Base-by-base conservation (phyloP, 495 filamentous ascomycete species). In the Jackrogersella multiformis region DNA sequence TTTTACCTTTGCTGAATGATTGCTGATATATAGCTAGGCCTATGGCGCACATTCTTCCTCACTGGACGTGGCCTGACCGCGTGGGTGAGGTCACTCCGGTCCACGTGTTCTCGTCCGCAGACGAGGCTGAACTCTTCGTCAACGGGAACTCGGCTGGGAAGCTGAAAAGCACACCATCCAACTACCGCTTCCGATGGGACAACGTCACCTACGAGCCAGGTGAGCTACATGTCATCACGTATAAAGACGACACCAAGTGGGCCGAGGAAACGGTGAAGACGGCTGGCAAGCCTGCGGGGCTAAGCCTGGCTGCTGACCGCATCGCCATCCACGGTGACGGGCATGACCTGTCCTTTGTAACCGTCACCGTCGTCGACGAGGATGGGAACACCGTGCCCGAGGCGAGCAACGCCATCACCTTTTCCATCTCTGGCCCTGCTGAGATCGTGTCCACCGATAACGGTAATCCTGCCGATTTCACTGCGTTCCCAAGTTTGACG, bases 61-160 rank as follows among this genome's bases (percentile, higher is more conserved):
- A 84, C 51, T 84, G 82, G 82, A 83, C 72, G 2, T 85, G 81
- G 81, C 80, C 81, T 1, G 74, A 79, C 34, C 68, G 81, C 1
- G 72, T 78, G 4, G 79, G 79, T 0, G 48, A 78, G 65, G 71
- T 79, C 1, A 85, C 82, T n/a, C 82, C 81, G 0, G 80, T 83
- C 1, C 82, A 85, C 61, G 80, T 82, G 0, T 81, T 81, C 60
- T 78, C 80, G 0, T 66, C 79, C 0, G 82, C 61, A 1, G 78
- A 83, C 56, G 78, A 83, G 59, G 82, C 78, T 7, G 82, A 85
- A 66, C 68, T 85, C 7, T 83, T 83, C 42, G 66, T 83, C n/a
- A 85, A 83, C 57, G 82, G 80, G 9, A 69, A 75, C 38, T 81
- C 59, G 10, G 59, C 39, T 2, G 82, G 81, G 3, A 61, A 72